Evolutionary conservation across 305 asterid genomes (phyloP), one percentile per base, ranked within the genome.

Genomic region (Lippia alba): DNA sequence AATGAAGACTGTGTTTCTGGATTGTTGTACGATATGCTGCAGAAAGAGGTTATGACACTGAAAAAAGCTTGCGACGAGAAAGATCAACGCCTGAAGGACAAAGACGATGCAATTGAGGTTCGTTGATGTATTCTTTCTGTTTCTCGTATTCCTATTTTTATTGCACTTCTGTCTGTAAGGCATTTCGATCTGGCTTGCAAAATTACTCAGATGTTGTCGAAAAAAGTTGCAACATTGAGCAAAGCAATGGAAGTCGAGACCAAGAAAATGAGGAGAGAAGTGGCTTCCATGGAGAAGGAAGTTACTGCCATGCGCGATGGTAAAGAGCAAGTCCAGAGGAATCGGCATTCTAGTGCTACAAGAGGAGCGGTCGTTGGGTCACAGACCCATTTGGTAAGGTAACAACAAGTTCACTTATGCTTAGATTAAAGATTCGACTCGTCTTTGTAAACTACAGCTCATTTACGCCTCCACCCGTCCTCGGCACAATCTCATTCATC

Each of bases 91-190:
- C 79, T 85, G 16, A 87, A 85, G 79, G 91, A 85, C 70, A 85
- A 83, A 78, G 87, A 83, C 56, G 91, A 80, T 16, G 87, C 89
- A 18, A 85, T 85, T 14, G 87, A 83, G 94, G 94, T 87, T 44
- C 20, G 63, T 12, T 72, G 17, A 58, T 8, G 32, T 14, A 9
- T 73, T 44, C 51, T 51, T 73, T n/a, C 5, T 44, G 16, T 51
- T 50, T 16, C 17, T 6, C 11, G 8, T 49, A 17, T 6, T 51
- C 24, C 9, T 12, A 17, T 51, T 51, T 6, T 16, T 10, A 10
- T 18, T 18, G 24, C 17, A 24, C 24, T 16, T 6, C 55, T 8
- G 5, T 49, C 19, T 49, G 19, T 49, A 19, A 14, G 55, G 2
- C 41, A 36, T 36, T 4, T 51, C 16, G 30, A 12, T 51, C 30